Conservation (phyloP, 225 moss, liverwort and hornwort species). For the Bryoerythrophyllum caledonicum region DNA sequence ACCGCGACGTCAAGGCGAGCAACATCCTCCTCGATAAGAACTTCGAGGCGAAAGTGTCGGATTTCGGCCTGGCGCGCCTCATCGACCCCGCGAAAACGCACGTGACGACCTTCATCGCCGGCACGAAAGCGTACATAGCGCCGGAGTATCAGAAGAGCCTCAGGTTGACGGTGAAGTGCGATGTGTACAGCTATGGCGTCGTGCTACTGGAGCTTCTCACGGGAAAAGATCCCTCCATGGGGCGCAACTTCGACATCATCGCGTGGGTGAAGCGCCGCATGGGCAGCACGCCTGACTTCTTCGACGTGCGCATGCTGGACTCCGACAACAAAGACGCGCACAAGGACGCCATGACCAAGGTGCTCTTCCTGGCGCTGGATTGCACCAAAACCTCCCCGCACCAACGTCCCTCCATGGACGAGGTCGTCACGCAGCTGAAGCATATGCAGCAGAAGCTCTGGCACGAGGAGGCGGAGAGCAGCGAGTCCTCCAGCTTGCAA, state of each 20-base stretch:
- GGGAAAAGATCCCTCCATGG: slow-evolving; percentile 17
- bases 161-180: slow-evolving; percentile 10
- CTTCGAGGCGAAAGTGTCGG: slow-evolving; percentile 11
- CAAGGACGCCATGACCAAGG: slow-evolving; percentile 7
- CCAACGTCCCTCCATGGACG: slow-evolving; percentile 15
- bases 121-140: slow-evolving; percentile 13
- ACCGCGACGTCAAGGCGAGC: slow-evolving; percentile 16
- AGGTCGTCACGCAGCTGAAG: slow-evolving; percentile 11
- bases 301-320: slow-evolving; percentile 10
- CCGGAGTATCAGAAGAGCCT: slow-evolving; percentile 20
- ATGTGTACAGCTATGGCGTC: slow-evolving; percentile 13
- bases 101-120: slow-evolving; percentile 10
- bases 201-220: slow-evolving; percentile 12
- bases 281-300: slow-evolving; percentile 8
- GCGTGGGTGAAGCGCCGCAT: slow-evolving; percentile 19
- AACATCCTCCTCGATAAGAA: slow-evolving; percentile 11
- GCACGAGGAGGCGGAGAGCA: slow-evolving; percentile 1
- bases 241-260: slow-evolving; percentile 16
- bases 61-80: slow-evolving; percentile 6
- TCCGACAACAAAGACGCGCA: neutral
- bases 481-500: neutral
- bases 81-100: slow-evolving; percentile 12
- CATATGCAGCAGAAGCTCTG: neutral
- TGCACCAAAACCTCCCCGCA: slow-evolving; percentile 13
- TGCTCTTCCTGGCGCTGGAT: slow-evolving; percentile 5